Conservation (phyloP, 305 asterid genomes). For the Rubia tinctorum region DNA sequence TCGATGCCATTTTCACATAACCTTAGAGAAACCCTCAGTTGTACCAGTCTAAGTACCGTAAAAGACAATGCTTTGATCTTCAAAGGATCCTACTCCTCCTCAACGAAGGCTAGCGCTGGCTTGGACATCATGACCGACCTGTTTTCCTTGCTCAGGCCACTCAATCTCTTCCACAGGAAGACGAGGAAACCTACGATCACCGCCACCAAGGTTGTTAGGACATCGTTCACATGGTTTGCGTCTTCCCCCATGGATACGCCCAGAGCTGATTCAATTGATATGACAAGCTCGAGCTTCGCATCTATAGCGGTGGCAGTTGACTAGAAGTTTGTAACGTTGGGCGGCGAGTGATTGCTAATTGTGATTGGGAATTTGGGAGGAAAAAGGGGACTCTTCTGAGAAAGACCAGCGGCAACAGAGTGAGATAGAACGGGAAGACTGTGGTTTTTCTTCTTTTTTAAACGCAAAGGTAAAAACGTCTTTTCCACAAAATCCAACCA, state of each 20-base stretch:
- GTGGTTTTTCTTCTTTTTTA: too few relatives aligned
- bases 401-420: too few relatives aligned
- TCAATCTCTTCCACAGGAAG: slow-evolving; percentile 57
- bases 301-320: slow-evolving; percentile 33
- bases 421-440: too few relatives aligned
- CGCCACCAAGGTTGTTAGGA: slow-evolving; percentile 56
- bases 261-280: slow-evolving; percentile 51
- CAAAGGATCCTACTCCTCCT: slow-evolving; percentile 51
- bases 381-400: neutral
- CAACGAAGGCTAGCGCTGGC: slow-evolving; percentile 21
- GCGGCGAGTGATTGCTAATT: neutral
- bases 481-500: too few relatives aligned
- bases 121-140: slow-evolving; percentile 47
- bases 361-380: neutral
- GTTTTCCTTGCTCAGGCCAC: slow-evolving; percentile 42
- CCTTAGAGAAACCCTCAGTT: slow-evolving; percentile 81
- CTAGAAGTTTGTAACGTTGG: slow-evolving; percentile 10
- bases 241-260: slow-evolving; percentile 54
- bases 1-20: slow-evolving; percentile 7
- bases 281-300: slow-evolving; percentile 42
- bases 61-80: slow-evolving; percentile 51
- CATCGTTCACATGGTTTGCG: slow-evolving; percentile 34
- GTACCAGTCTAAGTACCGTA: slow-evolving; percentile 80
- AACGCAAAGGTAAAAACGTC: too few relatives aligned
- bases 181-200: slow-evolving; percentile 45